A percentile compares a stretch with the other conserved stretches of the same genome.
phyloP scores from a whole-genome alignment of 164 flowering plant species.

The Piper longum region DNA sequence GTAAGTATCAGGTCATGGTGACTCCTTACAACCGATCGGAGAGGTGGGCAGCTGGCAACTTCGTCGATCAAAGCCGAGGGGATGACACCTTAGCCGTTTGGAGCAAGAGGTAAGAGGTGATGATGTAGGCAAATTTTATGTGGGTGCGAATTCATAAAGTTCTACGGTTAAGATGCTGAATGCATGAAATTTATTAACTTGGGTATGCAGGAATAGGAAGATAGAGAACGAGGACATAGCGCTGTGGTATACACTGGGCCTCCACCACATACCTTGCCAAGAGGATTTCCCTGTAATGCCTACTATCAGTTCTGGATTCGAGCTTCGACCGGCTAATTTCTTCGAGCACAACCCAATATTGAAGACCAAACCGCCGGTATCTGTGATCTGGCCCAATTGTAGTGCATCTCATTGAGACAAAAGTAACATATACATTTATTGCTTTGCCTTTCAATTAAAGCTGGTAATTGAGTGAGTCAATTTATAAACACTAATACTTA shows the following conservation, averaged over 20 bases:
- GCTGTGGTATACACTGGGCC: slow-evolving; percentile 19
- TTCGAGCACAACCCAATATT: slow-evolving; percentile 25
- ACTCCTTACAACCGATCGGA: slow-evolving; percentile 40
- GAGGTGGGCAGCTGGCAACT: slow-evolving; percentile 34
- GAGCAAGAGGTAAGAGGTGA: slow-evolving; percentile 11
- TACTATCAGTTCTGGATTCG: slow-evolving; percentile 21
- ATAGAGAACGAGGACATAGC: slow-evolving; percentile 20
- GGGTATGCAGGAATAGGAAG: slow-evolving; percentile 12
- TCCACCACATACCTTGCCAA: slow-evolving; percentile 20
- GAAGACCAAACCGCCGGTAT: not conserved
- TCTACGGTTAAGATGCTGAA: not conserved
- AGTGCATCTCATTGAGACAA: not conserved
- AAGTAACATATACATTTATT: not conserved
- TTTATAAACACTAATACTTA: no score
- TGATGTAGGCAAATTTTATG: no score
- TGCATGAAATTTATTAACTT: not conserved
- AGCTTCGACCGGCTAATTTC: slow-evolving; percentile 31
- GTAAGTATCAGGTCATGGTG: slow-evolving; percentile 28
- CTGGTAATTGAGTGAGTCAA: no score
- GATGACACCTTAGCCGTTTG: slow-evolving; percentile 29
- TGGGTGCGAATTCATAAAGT: not conserved
- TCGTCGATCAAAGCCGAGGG: slow-evolving; percentile 27
- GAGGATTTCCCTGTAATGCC: slow-evolving; percentile 25
- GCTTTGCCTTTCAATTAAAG: no score
- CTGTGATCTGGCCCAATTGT: slow-evolving; percentile 1